These are phyloP conservation scores for Zancudomyces culisetae DNA, from an alignment of 371 early-diverging fungal genomes.

Conservation along the genomic window DNA sequence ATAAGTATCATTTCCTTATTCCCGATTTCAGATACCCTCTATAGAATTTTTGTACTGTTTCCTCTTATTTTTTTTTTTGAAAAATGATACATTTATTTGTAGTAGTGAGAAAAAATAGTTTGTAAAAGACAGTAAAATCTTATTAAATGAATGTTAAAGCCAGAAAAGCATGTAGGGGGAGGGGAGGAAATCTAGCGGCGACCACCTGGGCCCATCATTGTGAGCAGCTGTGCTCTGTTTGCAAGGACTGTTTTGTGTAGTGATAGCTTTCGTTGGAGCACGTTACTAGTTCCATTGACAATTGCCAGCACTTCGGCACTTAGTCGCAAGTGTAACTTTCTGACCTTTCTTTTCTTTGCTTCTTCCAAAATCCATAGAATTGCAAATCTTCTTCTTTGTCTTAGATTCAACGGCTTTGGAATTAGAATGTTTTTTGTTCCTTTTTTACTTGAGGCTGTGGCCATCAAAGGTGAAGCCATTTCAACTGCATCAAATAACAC, in stretches of 20 bases:
- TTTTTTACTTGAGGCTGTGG: conserved; percentile 40
- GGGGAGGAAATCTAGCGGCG: no score
- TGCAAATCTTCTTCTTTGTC: conserved; percentile 61
- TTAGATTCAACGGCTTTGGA: conserved; percentile 57
- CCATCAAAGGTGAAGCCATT: conserved; percentile 53
- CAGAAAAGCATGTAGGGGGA: no score
- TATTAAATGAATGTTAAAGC: no score
- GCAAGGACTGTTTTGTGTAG: conserved; percentile 46
- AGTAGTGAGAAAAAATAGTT: no score
- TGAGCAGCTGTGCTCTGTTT: conserved; percentile 47
- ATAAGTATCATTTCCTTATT: no score
- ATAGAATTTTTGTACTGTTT: no score
- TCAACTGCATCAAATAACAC: conserved; percentile 55
- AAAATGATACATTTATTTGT: no score
- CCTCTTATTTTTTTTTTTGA: no score
- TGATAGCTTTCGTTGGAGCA: conserved; percentile 37
- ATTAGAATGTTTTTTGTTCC: conserved; percentile 65
- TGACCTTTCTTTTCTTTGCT: conserved; percentile 38
- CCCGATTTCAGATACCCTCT: no score
- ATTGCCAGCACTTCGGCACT: conserved; percentile 66
- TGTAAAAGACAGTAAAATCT: no score
- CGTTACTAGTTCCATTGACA: conserved; percentile 46
- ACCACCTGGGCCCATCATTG: no score
- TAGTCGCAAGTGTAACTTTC: conserved; percentile 46
- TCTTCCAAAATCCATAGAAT: conserved; percentile 79